A percentile compares a stretch with the other conserved stretches of the same genome.
These are phyloP conservation scores for Calonectria pteridis DNA, from an alignment of 2,329 filamentous ascomycete genomes.

Conservation along the genomic window DNA sequence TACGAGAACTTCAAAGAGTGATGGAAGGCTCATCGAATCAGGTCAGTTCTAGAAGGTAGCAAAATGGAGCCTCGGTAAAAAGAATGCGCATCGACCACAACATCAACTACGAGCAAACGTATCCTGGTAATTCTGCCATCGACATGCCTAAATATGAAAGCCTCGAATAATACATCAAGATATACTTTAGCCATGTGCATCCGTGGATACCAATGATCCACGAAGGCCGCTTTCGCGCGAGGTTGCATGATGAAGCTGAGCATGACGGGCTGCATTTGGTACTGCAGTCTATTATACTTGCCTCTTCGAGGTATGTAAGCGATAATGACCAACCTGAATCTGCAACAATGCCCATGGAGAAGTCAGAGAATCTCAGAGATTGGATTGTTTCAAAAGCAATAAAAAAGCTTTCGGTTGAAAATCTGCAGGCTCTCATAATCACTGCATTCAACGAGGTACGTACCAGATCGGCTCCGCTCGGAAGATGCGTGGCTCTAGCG, in stretches of 20 bases:
- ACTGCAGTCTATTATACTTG: constrained; percentile 50
- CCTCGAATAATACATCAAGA: constrained; percentile 43
- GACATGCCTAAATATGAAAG: constrained; percentile 1
- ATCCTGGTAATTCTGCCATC: not conserved
- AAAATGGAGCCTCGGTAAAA: constrained; percentile 7
- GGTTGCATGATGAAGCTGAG: constrained; percentile 39
- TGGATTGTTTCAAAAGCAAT: constrained; percentile 42
- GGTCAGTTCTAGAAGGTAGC: not conserved
- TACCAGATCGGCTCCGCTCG: constrained; percentile 19
- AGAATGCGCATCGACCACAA: constrained; percentile 16
- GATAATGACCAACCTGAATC: constrained; percentile 34
- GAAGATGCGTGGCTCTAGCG: constrained; percentile 29
- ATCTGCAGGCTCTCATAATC: constrained; percentile 52
- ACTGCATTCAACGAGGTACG: constrained; percentile 51
- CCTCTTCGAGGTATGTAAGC: constrained; percentile 41
- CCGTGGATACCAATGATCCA: constrained; percentile 56
- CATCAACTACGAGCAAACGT: not conserved
- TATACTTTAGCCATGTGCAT: constrained; percentile 53
- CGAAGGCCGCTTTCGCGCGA: constrained; percentile 44
- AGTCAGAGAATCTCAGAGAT: constrained; percentile 17
- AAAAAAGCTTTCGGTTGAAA: constrained; percentile 50
- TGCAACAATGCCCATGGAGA: not conserved
- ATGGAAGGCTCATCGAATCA: not conserved
- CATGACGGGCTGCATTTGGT: constrained; percentile 45
- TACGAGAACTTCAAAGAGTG: constrained; percentile 25